Evolutionary conservation across 1,284 basidiomycete species (phyloP).

Genomic region (Pseudozyma thailandica): DNA sequence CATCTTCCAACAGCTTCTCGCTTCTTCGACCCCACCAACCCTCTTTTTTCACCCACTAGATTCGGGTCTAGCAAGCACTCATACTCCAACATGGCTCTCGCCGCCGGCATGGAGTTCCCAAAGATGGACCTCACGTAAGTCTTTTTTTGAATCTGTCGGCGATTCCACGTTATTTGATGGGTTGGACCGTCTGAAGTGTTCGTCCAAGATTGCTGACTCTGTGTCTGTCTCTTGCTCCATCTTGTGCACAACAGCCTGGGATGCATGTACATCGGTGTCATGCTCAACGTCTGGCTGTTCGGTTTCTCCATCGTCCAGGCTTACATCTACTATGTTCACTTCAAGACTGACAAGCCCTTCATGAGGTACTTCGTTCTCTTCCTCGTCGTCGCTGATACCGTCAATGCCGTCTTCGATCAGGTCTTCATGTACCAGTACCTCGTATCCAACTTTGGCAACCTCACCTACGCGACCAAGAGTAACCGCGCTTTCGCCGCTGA

Average conservation of each 20-base stretch:
- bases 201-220: background rate
- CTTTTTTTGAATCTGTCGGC: background rate
- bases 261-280: slow-evolving; percentile 60
- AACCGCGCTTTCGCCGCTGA: slow-evolving; percentile 55
- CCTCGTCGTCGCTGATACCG: slow-evolving; percentile 47
- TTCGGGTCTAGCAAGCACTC: slow-evolving; percentile 5
- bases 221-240: background rate
- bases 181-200: too few species aligned
- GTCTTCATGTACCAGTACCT: slow-evolving; percentile 62
- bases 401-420: slow-evolving; percentile 52
- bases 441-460: slow-evolving; percentile 59
- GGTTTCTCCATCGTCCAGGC: slow-evolving; percentile 61
- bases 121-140: slow-evolving; percentile 46
- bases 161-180: too few species aligned
- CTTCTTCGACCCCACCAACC: background rate
- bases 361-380: slow-evolving; percentile 60
- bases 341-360: slow-evolving; percentile 55
- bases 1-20: background rate
- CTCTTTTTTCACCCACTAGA: slow-evolving; percentile 1
- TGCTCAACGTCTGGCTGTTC: slow-evolving; percentile 60
- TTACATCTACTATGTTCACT: slow-evolving; percentile 60
- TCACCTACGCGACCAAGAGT: slow-evolving; percentile 38
- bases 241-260: slow-evolving; percentile 39
- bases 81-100: slow-evolving; percentile 29
- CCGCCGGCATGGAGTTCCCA: slow-evolving; percentile 26